Base-by-base conservation (phyloP, 257 asterid genomes). In the Scutellaria galericulata region DNA sequence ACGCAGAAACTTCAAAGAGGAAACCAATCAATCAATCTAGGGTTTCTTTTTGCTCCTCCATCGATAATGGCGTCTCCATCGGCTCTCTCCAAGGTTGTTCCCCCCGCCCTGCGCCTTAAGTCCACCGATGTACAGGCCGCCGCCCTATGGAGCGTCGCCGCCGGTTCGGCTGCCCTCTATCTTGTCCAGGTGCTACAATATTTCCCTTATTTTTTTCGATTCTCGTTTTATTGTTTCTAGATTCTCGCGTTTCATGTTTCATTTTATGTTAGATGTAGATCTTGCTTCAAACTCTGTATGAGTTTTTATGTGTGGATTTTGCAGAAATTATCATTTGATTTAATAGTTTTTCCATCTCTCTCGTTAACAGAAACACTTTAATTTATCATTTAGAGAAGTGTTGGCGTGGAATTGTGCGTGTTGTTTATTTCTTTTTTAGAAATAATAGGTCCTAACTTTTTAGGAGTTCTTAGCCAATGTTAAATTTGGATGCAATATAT, bases 131-230 rank as follows among this genome's bases (percentile, higher is more conserved):
- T 87, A 4, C 86, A 86, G 82, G 92, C 98, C 40, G 90, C 86
- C 79, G 89, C 82, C 59, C 70, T 73, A 39, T 92, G 98, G 98
- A 97, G 97, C 60, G 87, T 87, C 74, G 85, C 96, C 70, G 95
- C 93, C 74, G 82, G 82, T 56, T 71, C 95, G 60, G 39, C 82
- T 48, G 98, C 89, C 57, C 60, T 92, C 72, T 90, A 79, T 48
- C 63, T 73, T 15, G 78, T 85, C 63, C 85, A 65, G 83, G 73
- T 70, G 31, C 35, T 64, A 20, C 52, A 15, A 27, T 15, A 7
- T 56, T 67, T 20, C 12, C 48, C 51, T 15, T 42, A 2, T 63
- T 11, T 46, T 24, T 62, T 7, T 5, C 35, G 77, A 69, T 62
- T 65, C 69, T 18, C 58, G 71, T 59, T 70, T 47, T 24, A 5